Conservation (phyloP, 495 filamentous ascomycete species). For the Terfezia boudieri region DNA sequence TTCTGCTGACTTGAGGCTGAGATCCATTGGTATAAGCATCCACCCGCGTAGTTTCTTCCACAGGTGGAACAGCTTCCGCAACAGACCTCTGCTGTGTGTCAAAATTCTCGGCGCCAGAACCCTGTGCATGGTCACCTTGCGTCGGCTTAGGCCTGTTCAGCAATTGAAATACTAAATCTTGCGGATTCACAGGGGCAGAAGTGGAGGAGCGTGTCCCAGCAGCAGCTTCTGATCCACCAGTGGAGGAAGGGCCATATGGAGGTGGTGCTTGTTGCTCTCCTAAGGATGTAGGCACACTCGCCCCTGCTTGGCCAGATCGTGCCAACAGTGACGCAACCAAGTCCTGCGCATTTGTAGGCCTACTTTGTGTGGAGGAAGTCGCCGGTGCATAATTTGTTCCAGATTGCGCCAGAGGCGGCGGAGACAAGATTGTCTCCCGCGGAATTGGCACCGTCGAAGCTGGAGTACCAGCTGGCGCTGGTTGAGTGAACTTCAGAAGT, state of each 20-base stretch:
- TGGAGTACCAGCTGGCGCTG: constrained; percentile 20
- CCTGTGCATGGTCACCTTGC: not conserved
- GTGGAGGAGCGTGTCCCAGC: constrained; percentile 4
- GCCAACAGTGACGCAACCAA: constrained; percentile 35
- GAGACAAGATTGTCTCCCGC: constrained; percentile 21
- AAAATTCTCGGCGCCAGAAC: not conserved
- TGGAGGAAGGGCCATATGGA: constrained; percentile 1
- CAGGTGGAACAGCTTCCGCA: constrained; percentile 13
- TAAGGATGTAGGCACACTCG: not conserved
- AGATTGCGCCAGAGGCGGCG: constrained; percentile 22
- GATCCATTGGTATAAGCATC: not conserved
- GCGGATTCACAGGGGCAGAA: constrained; percentile 28
- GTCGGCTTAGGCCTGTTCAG: constrained; percentile 31
- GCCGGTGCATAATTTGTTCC: constrained; percentile 19
- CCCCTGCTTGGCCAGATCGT: not conserved
- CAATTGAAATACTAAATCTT: constrained; percentile 43
- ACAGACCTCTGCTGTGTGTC: not conserved
- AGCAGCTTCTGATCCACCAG: constrained; percentile 4
- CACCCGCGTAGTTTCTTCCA: not conserved
- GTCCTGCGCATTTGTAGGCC: constrained; percentile 39
- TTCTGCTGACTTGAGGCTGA: not conserved
- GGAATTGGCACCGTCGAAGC: constrained; percentile 20
- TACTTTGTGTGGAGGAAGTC: constrained; percentile 22
- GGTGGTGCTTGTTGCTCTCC: constrained; percentile 8
- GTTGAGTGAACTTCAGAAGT: constrained; percentile 64